Conservation (phyloP, 106 monocot genomes). For the Acorus gramineus region DNA sequence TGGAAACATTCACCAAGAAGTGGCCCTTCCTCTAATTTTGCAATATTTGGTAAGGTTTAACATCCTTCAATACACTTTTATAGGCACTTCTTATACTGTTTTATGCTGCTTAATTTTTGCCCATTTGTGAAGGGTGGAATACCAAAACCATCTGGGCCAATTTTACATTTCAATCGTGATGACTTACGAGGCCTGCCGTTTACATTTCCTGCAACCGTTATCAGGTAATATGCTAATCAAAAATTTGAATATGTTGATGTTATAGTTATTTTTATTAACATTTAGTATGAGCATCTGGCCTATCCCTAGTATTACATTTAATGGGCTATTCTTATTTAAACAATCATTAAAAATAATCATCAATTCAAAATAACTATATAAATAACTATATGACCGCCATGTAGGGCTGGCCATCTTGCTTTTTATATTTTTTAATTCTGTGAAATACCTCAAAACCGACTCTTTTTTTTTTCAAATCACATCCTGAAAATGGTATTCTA, state of each 20-base stretch:
- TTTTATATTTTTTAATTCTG: no score
- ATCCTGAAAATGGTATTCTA: no score
- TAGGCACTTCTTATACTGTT: not conserved
- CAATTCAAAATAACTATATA: no score
- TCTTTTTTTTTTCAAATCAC: no score
- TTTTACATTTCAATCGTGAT: slow-evolving; percentile 70
- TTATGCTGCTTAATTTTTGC: slow-evolving; percentile 1
- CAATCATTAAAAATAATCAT: no score
- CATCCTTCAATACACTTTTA: not conserved
- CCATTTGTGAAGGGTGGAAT: slow-evolving; percentile 74
- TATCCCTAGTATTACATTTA: no score
- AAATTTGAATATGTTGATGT: not conserved
- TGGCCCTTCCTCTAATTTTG: slow-evolving; percentile 68
- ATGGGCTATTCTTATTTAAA: no score
- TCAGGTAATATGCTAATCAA: slow-evolving; percentile 33
- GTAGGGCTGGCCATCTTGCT: no score
- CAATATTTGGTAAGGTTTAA: slow-evolving; percentile 75
- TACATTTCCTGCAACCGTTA: slow-evolving; percentile 72
- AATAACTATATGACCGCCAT: no score
- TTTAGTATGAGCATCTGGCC: not conserved
- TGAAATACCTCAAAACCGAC: no score
- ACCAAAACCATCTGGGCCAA: slow-evolving; percentile 48
- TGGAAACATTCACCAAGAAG: slow-evolving; percentile 71
- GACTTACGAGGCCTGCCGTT: slow-evolving; percentile 93
- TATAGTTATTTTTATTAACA: not conserved